A percentile compares a stretch with the other conserved stretches of the same genome.
These are phyloP conservation scores for Plasmodium billcollinsi DNA, from an alignment of 169 alveolate genomes.

Conservation along the genomic window DNA sequence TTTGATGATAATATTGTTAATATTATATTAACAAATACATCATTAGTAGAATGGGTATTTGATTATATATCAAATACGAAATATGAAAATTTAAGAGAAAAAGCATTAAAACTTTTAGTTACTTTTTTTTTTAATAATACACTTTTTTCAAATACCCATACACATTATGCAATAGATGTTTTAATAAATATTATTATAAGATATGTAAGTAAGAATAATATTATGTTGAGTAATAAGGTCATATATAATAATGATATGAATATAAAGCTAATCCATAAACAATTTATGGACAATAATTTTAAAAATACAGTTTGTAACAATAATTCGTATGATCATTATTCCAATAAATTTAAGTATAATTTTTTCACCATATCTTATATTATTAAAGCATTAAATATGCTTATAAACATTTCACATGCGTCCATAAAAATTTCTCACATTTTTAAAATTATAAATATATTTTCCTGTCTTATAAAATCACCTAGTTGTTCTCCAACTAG, in stretches of 20 bases:
- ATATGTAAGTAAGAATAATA: slow-evolving; percentile 48
- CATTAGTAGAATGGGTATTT: slow-evolving; percentile 69
- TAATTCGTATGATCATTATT: too few species aligned
- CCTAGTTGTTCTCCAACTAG: slow-evolving; percentile 36
- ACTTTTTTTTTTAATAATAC: slow-evolving; percentile 69
- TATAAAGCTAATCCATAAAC: too few species aligned
- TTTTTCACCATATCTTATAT: slow-evolving; percentile 38
- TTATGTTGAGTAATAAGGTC: background rate
- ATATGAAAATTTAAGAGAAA: slow-evolving; percentile 68
- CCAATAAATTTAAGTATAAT: slow-evolving; percentile 11
- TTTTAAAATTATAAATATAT: slow-evolving; percentile 44
- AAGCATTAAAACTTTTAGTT: slow-evolving; percentile 48
- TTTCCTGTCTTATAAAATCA: slow-evolving; percentile 35
- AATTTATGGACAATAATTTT: too few species aligned
- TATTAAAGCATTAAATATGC: slow-evolving; percentile 62
- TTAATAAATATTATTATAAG: slow-evolving; percentile 50
- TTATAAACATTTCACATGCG: slow-evolving; percentile 29
- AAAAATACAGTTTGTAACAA: too few species aligned
- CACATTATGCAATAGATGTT: slow-evolving; percentile 68
- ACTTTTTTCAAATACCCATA: slow-evolving; percentile 69
- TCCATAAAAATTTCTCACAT: slow-evolving; percentile 48
- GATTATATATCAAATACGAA: slow-evolving; percentile 69
- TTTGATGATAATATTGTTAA: slow-evolving; percentile 56
- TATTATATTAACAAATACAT: slow-evolving; percentile 48
- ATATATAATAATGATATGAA: too few species aligned